phyloP scores from a whole-genome alignment of 495 filamentous ascomycete species.

The Neurospora intermedia region DNA sequence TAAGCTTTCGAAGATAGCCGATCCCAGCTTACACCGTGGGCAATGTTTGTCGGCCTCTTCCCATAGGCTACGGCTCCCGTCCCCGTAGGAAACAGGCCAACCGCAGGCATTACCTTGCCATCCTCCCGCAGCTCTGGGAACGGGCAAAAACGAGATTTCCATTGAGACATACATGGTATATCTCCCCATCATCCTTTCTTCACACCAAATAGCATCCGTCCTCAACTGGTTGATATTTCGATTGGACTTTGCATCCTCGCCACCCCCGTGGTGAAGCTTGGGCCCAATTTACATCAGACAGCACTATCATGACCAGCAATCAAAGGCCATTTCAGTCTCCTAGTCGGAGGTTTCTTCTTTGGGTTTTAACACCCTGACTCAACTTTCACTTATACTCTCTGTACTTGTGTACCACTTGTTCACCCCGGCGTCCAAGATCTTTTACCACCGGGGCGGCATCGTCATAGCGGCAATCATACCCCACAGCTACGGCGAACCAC shows the following conservation, averaged over 20 bases:
- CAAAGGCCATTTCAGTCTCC: slow-evolving; percentile 41
- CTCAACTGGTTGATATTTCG: not conserved
- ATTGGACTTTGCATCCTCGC: not conserved
- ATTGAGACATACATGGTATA: not conserved
- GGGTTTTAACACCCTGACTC: slow-evolving; percentile 37
- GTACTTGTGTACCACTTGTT: not conserved
- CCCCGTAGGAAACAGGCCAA: not conserved
- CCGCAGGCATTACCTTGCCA: not conserved
- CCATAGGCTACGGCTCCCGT: not conserved
- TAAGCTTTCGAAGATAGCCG: not conserved
- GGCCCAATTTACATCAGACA: slow-evolving; percentile 6
- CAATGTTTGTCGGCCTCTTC: not conserved
- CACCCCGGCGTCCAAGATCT: not conserved
- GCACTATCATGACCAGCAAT: slow-evolving; percentile 49
- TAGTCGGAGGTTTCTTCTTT: slow-evolving; percentile 43
- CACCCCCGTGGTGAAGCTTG: not conserved
- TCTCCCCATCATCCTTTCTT: not conserved
- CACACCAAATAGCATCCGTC: not conserved
- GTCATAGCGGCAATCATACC: slow-evolving; percentile 14
- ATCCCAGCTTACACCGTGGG: not conserved
- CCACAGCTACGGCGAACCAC: slow-evolving; percentile 24
- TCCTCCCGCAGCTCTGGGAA: not conserved
- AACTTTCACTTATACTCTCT: not conserved
- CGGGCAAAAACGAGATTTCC: not conserved
- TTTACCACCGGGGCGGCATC: slow-evolving; percentile 8